Percentiles rank a stretch among this genome's conserved stretches.
Evolutionary conservation across 495 filamentous ascomycete species (phyloP).

Genomic region (Aspergillus homomorphus): DNA sequence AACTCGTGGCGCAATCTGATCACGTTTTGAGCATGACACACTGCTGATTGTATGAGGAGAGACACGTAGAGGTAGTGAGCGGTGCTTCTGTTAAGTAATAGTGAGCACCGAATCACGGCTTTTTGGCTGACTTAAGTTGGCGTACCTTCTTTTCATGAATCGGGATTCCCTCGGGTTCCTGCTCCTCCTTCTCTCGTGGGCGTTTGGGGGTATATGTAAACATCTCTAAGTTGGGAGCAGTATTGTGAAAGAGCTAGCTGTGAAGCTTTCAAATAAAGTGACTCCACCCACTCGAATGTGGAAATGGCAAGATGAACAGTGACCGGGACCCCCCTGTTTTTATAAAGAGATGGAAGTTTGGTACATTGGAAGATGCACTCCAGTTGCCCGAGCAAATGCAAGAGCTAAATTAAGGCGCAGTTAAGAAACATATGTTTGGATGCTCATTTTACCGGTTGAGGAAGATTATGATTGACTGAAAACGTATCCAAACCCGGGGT

Average conservation of each 20-base stretch:
- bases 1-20: conserved; percentile 16
- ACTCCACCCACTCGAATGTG: background rate
- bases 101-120: conserved; percentile 6
- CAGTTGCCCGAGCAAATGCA: background rate
- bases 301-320: background rate
- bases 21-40: conserved; percentile 14
- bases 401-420: background rate
- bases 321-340: background rate
- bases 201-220: conserved; percentile 22
- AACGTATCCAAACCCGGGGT: background rate
- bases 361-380: background rate
- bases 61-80: conserved; percentile 35
- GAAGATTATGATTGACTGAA: background rate
- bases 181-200: conserved; percentile 22
- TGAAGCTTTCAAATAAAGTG: background rate
- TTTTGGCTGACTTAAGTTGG: background rate
- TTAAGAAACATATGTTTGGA: background rate
- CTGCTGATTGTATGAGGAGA: conserved; percentile 24
- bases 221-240: conserved; percentile 16
- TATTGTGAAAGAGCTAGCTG: background rate
- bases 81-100: conserved; percentile 26
- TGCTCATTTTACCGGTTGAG: background rate
- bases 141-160: conserved; percentile 25
- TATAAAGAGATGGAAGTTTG: background rate
- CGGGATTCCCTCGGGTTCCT: conserved; percentile 12